Conservation (phyloP, 345 rosid genomes). For the Acer yangbiense region DNA sequence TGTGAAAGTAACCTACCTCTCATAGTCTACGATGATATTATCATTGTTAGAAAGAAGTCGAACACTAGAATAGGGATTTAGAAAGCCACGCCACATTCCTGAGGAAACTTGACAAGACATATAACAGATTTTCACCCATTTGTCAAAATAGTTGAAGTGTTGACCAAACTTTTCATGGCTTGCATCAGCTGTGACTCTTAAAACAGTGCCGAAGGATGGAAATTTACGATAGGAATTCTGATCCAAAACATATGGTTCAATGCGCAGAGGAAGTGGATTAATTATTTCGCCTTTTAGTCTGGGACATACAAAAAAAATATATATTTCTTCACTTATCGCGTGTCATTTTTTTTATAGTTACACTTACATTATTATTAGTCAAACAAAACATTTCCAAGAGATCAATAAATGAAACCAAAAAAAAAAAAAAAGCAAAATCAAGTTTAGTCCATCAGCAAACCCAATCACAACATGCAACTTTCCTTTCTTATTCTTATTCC, state of each 20-base stretch:
- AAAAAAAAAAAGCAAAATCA: too few relatives aligned
- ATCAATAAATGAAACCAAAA: too few relatives aligned
- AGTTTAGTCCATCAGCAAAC: too few relatives aligned
- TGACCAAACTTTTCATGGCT: slow-evolving; percentile 19
- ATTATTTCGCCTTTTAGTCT: too few relatives aligned
- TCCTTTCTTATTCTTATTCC: too few relatives aligned
- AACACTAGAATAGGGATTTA: neutral
- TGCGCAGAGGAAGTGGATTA: too few relatives aligned
- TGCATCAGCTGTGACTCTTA: slow-evolving; percentile 17
- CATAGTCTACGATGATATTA: neutral
- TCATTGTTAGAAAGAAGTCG: slow-evolving; percentile 22
- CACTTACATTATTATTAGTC: too few relatives aligned
- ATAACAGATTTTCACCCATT: slow-evolving; percentile 25
- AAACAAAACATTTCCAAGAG: too few relatives aligned
- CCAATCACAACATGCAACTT: too few relatives aligned
- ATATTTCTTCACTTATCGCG: too few relatives aligned
- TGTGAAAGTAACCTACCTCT: slow-evolving; percentile 7
- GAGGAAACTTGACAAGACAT: slow-evolving; percentile 12
- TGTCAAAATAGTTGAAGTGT: slow-evolving; percentile 7
- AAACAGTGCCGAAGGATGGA: slow-evolving; percentile 9
- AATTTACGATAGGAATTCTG: slow-evolving; percentile 5
- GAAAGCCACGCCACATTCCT: slow-evolving; percentile 8
- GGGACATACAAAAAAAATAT: too few relatives aligned
- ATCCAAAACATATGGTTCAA: slow-evolving; percentile 6
- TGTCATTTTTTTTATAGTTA: too few relatives aligned